A percentile compares a stretch with the other conserved stretches of the same genome.
Conservation (phyloP, 208 protist species). For the Dictyostelium gargantuum region DNA sequence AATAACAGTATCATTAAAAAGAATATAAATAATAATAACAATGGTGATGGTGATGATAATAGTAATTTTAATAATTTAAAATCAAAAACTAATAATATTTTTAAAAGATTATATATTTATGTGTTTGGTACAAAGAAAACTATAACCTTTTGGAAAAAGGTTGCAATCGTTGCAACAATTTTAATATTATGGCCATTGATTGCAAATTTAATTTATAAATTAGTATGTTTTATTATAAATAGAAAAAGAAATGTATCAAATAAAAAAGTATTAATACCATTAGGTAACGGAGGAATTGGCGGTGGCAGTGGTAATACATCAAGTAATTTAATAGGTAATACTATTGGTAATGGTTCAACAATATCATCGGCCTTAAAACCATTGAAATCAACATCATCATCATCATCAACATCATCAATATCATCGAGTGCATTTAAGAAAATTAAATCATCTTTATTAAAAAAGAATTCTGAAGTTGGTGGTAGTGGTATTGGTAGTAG, state of each 20-base stretch:
- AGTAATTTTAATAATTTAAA: background rate
- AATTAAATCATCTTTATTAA: background rate
- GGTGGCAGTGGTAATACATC: no score
- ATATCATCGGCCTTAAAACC: background rate
- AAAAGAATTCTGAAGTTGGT: background rate
- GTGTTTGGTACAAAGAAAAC: slow-evolving; percentile 12
- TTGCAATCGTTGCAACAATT: background rate
- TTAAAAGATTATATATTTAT: slow-evolving; percentile 26
- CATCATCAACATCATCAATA: background rate
- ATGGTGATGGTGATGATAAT: no score
- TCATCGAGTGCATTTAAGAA: background rate
- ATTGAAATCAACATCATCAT: no score
- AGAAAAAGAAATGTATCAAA: no score
- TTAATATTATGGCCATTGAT: slow-evolving; percentile 31
- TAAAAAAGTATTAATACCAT: no score
- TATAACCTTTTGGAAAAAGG: background rate
- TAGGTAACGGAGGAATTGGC: no score
- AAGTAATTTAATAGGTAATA: no score
- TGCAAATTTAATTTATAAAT: background rate
- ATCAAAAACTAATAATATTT: background rate
- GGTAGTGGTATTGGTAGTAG: background rate
- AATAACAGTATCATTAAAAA: background rate
- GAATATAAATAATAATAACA: background rate
- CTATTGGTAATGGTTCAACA: no score
- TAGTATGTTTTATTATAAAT: background rate